phyloP scores from a whole-genome alignment of 208 protist species.

The Acanthamoeba lenticulata region DNA sequence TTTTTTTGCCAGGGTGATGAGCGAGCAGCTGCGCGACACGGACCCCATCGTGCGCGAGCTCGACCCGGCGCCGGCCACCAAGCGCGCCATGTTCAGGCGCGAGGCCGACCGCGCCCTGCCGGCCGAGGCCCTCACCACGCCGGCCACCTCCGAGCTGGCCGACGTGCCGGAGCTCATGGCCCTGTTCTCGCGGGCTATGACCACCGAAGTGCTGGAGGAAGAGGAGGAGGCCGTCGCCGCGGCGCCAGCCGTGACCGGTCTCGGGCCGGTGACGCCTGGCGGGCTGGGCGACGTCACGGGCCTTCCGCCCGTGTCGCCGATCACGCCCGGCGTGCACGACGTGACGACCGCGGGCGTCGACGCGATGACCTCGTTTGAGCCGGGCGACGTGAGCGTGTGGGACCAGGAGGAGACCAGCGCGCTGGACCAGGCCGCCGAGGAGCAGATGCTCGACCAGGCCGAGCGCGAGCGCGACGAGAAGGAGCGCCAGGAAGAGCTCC shows the following conservation, averaged over 20 bases:
- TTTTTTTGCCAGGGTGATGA: constrained; percentile 20
- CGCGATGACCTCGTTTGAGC: too few species aligned
- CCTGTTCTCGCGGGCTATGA: constrained; percentile 59
- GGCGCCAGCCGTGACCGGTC: not conserved
- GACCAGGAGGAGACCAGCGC: constrained; percentile 3
- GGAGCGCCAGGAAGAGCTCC: constrained; percentile 41
- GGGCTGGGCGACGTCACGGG: not conserved
- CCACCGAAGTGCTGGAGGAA: constrained; percentile 49
- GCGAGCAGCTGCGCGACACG: constrained; percentile 41
- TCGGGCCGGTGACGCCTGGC: not conserved
- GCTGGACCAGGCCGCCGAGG: constrained; percentile 18
- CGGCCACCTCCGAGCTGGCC: constrained; percentile 22
- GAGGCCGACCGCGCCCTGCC: constrained; percentile 26
- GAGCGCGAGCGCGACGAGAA: constrained; percentile 52
- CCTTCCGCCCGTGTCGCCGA: not conserved
- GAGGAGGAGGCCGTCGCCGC: not conserved
- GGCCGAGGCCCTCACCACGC: constrained; percentile 6
- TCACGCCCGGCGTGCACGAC: not conserved
- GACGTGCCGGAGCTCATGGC: constrained; percentile 39
- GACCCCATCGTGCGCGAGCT: constrained; percentile 60
- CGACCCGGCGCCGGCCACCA: constrained; percentile 67
- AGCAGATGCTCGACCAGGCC: not conserved
- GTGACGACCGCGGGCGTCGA: not conserved
- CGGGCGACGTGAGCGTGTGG: not conserved
- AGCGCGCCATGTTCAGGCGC: constrained; percentile 67